These are phyloP conservation scores for Oidiodendron maius DNA, from an alignment of 495 filamentous ascomycete species.

Conservation along the genomic window DNA sequence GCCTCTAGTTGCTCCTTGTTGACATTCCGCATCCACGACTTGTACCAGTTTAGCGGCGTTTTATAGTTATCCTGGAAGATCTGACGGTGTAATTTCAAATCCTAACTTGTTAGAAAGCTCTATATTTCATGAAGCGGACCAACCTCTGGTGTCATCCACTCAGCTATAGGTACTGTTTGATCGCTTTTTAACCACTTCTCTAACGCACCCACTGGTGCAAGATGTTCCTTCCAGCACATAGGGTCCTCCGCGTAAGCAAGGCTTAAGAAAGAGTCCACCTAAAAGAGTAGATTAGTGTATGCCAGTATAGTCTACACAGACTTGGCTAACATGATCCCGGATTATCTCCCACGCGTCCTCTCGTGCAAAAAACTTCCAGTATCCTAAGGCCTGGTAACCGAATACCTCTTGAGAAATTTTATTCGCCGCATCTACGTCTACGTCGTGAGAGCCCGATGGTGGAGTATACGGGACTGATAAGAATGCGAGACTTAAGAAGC, in stretches of 20 bases:
- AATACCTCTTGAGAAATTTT: not conserved
- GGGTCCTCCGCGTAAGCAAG: conserved; percentile 13
- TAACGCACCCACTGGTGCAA: conserved; percentile 11
- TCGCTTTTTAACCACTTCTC: conserved; percentile 7
- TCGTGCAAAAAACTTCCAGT: conserved; percentile 14
- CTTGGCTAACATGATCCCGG: conserved; percentile 1
- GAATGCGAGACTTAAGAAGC: conserved; percentile 16
- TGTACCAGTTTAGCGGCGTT: conserved; percentile 21
- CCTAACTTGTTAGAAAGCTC: too few relatives aligned
- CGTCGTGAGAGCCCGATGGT: conserved; percentile 6
- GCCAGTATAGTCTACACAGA: too few relatives aligned
- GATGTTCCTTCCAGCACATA: conserved; percentile 10
- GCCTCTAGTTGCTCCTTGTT: conserved; percentile 10
- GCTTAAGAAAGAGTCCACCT: conserved; percentile 10
- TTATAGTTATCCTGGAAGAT: conserved; percentile 16
- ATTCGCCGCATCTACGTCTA: conserved; percentile 17
- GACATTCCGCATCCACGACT: conserved; percentile 4
- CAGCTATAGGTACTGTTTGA: not conserved
- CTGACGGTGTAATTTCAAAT: too few relatives aligned
- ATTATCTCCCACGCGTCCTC: conserved; percentile 3
- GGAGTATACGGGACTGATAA: conserved; percentile 12
- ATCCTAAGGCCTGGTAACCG: conserved; percentile 18
- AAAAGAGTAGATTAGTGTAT: too few relatives aligned
- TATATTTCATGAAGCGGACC: conserved; percentile 9
- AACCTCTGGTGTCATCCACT: conserved; percentile 12